phyloP scores from a whole-genome alignment of 208 protist species.

The Acanthamoeba lenticulata region DNA sequence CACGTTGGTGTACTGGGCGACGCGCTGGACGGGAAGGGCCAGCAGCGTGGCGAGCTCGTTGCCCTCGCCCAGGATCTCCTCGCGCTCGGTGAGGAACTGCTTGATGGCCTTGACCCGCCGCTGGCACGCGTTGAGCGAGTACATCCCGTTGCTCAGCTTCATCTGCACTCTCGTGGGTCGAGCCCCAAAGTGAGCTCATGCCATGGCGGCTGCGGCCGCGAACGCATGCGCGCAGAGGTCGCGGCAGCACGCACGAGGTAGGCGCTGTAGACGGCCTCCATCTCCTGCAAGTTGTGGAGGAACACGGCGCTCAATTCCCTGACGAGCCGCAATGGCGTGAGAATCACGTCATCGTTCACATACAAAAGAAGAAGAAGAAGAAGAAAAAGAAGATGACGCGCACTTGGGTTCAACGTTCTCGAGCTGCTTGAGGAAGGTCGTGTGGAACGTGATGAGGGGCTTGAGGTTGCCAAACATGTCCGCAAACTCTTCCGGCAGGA shows the following conservation, averaged over 20 bases:
- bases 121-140: slow-evolving; percentile 24
- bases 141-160: slow-evolving; percentile 55
- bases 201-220: not conserved
- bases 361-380: not conserved
- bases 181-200: too few species aligned
- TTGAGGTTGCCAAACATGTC: slow-evolving; percentile 67
- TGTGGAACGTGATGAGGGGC: slow-evolving; percentile 10
- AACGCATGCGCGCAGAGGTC: not conserved
- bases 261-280: not conserved
- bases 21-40: slow-evolving; percentile 40
- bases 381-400: not conserved
- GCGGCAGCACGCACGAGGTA: not conserved
- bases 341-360: not conserved
- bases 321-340: not conserved
- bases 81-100: slow-evolving; percentile 54
- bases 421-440: slow-evolving; percentile 33
- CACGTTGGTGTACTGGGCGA: not conserved
- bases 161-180: too few species aligned
- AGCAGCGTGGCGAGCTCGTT: slow-evolving; percentile 62
- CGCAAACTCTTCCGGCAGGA: slow-evolving; percentile 28
- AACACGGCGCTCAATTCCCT: slow-evolving; percentile 47
- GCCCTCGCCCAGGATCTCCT: slow-evolving; percentile 57
- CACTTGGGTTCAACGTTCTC: slow-evolving; percentile 19
- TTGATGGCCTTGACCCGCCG: slow-evolving; percentile 53
- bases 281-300: not conserved